A percentile compares a stretch with the other conserved stretches of the same genome.
Evolutionary conservation across 2,329 filamentous ascomycete genomes (phyloP).

Genomic region (Colletotrichum sp.): DNA sequence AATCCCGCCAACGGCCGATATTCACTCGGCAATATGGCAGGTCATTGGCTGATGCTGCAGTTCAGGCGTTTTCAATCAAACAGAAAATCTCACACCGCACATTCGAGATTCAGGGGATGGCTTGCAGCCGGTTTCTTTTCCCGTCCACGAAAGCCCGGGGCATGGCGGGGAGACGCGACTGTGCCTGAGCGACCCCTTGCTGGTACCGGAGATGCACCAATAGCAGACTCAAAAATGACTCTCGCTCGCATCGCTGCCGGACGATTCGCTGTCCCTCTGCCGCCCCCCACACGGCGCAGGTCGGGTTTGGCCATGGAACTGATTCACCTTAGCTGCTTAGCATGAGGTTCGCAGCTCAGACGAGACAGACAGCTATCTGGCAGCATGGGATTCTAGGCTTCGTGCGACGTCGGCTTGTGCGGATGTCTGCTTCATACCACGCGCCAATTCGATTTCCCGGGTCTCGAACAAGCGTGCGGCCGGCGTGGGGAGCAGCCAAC

Average conservation of each 20-base stretch:
- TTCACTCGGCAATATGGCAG: neutral
- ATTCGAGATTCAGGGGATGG: conserved; percentile 9
- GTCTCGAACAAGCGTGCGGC: neutral
- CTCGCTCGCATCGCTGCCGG: neutral
- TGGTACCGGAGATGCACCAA: conserved; percentile 1
- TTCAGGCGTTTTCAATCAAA: conserved; percentile 12
- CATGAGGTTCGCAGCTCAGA: conserved; percentile 18
- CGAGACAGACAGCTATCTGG: neutral
- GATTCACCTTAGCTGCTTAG: conserved; percentile 19
- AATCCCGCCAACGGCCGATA: conserved; percentile 14
- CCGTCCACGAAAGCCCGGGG: neutral
- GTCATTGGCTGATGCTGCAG: neutral
- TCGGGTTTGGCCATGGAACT: neutral
- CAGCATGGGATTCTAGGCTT: neutral
- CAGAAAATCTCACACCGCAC: conserved; percentile 20
- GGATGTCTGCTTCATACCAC: conserved; percentile 6
- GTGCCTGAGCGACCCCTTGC: conserved; percentile 17
- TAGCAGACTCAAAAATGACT: neutral
- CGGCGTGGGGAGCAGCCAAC: neutral
- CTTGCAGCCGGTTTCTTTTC: conserved; percentile 19
- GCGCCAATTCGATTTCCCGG: neutral
- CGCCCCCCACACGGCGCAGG: neutral
- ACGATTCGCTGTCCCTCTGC: neutral
- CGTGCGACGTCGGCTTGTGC: conserved; percentile 4
- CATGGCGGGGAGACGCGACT: conserved; percentile 16